Evolutionary conservation across 306 rosid genomes (phyloP), one percentile per base, ranked within the genome.

Genomic region (Abrus precatorius): DNA sequence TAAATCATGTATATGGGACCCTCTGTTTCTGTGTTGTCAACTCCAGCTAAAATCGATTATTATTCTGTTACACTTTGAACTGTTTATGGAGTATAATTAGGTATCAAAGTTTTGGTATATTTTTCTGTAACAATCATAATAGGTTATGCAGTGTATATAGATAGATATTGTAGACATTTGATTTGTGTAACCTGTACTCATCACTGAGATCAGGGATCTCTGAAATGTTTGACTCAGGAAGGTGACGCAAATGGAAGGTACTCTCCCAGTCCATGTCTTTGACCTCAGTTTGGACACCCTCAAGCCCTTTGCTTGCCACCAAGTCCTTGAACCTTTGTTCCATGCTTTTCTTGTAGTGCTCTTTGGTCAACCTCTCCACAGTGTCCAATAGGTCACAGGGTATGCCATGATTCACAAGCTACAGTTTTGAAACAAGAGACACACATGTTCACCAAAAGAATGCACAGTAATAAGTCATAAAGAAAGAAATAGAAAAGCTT

Each of bases 261-360:
- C 89, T 88, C 77, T 95, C 98, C 98, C 97, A 92, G 28, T 95
- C 98, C 88, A 91, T 79, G 52, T 92, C 95, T 1, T 81, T 86
- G 82, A 95, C 89, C 87, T 94, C 95, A 14, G 85, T 79, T 73
- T 90, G 80, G 2, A 86, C 92, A 75, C 54, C 88, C 9, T 90
- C 93, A 1, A 91, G 55, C 30, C 90, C 93, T 83, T 85, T 92
- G 87, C 84, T 81, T 44, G 90, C 85, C 72, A 92, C 74, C 1
- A 76, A 45, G 34, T 92, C 97, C 76, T 83, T 88, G 82, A 92
- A 91, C 84, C 93, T 88, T 9, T 90, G 79, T 71, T 94, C 95
- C 98, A 92, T 84, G 54, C 91, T 86, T 78, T 82, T 90, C 81
- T 56, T 81, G 86, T 92, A 92, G 83, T 94, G 98, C 53, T 88